These are phyloP conservation scores for Yarrowia yakushimensis DNA, from an alignment of 805 yeast species.

Conservation along the genomic window DNA sequence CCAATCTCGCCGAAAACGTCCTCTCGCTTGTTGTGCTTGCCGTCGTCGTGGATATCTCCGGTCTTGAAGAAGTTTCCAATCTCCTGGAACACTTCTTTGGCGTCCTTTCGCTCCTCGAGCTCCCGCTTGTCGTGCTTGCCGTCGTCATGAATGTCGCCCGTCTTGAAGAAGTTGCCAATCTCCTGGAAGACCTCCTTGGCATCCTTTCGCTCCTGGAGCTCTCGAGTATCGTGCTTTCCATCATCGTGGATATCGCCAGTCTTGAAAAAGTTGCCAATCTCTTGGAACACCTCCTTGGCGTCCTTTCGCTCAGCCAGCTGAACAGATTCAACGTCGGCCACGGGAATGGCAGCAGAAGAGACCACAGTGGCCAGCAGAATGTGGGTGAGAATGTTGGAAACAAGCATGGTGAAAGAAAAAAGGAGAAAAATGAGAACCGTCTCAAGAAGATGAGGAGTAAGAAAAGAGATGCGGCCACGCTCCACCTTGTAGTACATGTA, in stretches of 20 bases:
- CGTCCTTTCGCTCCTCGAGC: not conserved
- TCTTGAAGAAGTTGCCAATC: conserved; percentile 13
- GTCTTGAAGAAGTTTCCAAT: conserved; percentile 11
- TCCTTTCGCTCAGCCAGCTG: conserved; percentile 23
- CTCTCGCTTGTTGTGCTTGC: not conserved
- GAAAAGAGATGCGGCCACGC: too few species aligned
- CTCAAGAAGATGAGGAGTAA: too few species aligned
- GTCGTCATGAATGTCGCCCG: conserved; percentile 2
- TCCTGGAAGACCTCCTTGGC: not conserved
- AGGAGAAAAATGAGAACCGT: too few species aligned
- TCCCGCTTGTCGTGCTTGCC: not conserved
- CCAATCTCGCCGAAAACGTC: not conserved
- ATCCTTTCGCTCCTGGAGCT: not conserved
- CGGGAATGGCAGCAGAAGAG: conserved; percentile 10
- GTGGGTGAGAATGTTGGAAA: not conserved
- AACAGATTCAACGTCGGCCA: not conserved
- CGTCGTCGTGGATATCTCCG: conserved; percentile 3
- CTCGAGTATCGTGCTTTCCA: not conserved
- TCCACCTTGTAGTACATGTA: too few species aligned
- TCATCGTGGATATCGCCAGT: conserved; percentile 1
- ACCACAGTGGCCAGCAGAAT: conserved; percentile 5
- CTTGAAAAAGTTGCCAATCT: conserved; percentile 9
- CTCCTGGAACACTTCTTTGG: not conserved
- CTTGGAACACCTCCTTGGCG: not conserved
- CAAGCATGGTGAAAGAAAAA: not conserved